These are phyloP conservation scores for Termitomyces titanicus DNA, from an alignment of 768 basidiomycete genomes.

Conservation along the genomic window DNA sequence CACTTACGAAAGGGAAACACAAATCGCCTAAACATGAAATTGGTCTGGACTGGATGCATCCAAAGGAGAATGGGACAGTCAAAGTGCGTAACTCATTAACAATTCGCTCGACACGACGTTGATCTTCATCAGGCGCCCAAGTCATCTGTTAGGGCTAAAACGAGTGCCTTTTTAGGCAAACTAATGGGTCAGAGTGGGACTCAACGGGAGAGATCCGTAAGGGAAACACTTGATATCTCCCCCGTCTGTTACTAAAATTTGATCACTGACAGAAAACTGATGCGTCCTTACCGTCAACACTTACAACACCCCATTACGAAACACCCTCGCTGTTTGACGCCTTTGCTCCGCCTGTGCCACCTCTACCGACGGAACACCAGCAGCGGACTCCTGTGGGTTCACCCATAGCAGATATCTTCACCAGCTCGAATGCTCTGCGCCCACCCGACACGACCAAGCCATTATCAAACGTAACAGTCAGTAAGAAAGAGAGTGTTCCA, in stretches of 20 bases:
- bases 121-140: slow-evolving; percentile 38
- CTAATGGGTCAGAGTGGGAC: slow-evolving; percentile 61
- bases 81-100: slow-evolving; percentile 40
- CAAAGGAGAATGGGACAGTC: slow-evolving; percentile 40
- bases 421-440: slow-evolving; percentile 19
- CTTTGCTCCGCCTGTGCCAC: slow-evolving; percentile 49
- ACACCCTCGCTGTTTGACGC: slow-evolving; percentile 39
- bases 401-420: slow-evolving; percentile 52
- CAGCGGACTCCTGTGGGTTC: slow-evolving; percentile 34
- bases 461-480: slow-evolving; percentile 53
- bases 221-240: slow-evolving; percentile 44
- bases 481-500: slow-evolving; percentile 34
- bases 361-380: slow-evolving; percentile 42
- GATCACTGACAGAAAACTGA: slow-evolving; percentile 49
- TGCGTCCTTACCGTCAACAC: slow-evolving; percentile 29
- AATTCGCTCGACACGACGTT: not conserved
- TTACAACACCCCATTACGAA: slow-evolving; percentile 31
- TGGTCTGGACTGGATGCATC: slow-evolving; percentile 42
- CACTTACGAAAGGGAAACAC: slow-evolving; percentile 32
- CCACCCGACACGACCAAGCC: slow-evolving; percentile 50
- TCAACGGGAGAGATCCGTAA: slow-evolving; percentile 30
- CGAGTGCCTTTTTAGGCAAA: slow-evolving; percentile 77
- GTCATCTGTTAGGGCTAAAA: slow-evolving; percentile 71
- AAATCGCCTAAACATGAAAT: slow-evolving; percentile 16
- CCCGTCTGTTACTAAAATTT: slow-evolving; percentile 14